These are phyloP conservation scores for Eutrema japonicum DNA, from an alignment of 345 rosid species.

Conservation along the genomic window DNA sequence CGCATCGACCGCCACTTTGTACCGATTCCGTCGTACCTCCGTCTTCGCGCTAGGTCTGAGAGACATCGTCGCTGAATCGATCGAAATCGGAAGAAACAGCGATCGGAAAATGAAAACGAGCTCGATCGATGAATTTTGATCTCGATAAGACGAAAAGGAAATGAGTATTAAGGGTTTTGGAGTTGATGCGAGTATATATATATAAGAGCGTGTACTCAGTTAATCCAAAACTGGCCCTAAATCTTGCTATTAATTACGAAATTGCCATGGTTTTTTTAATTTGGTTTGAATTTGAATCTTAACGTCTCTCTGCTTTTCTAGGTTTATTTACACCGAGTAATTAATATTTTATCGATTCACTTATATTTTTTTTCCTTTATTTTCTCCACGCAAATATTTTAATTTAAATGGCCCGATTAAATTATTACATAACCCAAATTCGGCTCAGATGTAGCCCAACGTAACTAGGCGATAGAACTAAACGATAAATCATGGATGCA, in stretches of 20 bases:
- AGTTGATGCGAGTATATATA: conserved; percentile 24
- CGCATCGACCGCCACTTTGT: conserved; percentile 76
- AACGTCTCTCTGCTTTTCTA: conserved; percentile 34
- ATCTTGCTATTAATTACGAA: conserved; percentile 8
- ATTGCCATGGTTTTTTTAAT: neutral
- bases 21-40: conserved; percentile 67
- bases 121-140: conserved; percentile 12
- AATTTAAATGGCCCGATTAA: conserved; percentile 8
- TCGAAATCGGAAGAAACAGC: conserved; percentile 23
- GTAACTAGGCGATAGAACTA: too few relatives aligned
- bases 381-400: neutral
- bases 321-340: conserved; percentile 22
- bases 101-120: conserved; percentile 7
- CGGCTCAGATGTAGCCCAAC: neutral
- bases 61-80: conserved; percentile 53
- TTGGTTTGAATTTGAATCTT: conserved; percentile 41
- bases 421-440: neutral
- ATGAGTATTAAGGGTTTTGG: conserved; percentile 19
- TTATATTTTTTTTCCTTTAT: conserved; percentile 11
- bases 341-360: conserved; percentile 29
- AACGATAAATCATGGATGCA: too few relatives aligned
- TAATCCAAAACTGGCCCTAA: conserved; percentile 18
- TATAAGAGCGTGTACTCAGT: conserved; percentile 30
- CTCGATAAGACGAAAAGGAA: neutral
- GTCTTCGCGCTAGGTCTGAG: conserved; percentile 72